Conservation (phyloP, 2,329 filamentous ascomycete genomes). For the Colletotrichum ledebouriae region DNA sequence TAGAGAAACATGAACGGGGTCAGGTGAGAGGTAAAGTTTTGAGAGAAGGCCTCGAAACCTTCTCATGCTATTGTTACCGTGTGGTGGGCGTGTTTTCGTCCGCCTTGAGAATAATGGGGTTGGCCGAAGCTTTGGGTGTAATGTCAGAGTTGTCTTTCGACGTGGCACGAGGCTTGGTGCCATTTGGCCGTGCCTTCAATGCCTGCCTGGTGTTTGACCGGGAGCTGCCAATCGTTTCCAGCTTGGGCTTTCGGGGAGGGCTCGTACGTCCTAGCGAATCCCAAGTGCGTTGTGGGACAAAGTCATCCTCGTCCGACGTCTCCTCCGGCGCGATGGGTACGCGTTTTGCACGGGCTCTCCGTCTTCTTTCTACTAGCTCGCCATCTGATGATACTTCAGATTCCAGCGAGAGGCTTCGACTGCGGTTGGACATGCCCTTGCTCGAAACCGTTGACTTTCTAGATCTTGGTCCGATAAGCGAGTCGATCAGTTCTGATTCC, state of each 20-base stretch:
- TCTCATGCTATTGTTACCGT: constrained; percentile 20
- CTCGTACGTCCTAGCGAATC: constrained; percentile 47
- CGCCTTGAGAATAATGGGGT: constrained; percentile 24
- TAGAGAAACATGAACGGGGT: background rate
- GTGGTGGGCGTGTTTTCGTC: constrained; percentile 32
- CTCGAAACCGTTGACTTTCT: constrained; percentile 44
- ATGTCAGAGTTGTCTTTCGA: constrained; percentile 32
- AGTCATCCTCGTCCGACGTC: constrained; percentile 49
- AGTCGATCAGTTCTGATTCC: constrained; percentile 60
- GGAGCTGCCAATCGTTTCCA: constrained; percentile 62
- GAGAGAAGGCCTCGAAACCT: background rate
- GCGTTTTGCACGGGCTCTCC: constrained; percentile 29
- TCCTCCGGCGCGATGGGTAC: constrained; percentile 46
- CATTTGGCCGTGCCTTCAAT: constrained; percentile 45
- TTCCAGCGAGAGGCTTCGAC: constrained; percentile 56
- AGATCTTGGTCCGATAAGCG: constrained; percentile 50
- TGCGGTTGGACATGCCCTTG: constrained; percentile 47
- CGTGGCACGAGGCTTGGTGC: constrained; percentile 28
- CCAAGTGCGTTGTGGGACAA: constrained; percentile 43
- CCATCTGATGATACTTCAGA: constrained; percentile 47
- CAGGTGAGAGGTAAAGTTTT: background rate
- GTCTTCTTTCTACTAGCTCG: constrained; percentile 41
- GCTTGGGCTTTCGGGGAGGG: constrained; percentile 58
- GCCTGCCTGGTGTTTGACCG: constrained; percentile 50
- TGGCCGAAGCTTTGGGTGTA: constrained; percentile 40